Percentiles rank a stretch among this genome's conserved stretches.
Conservation (phyloP, 225 moss, liverwort and hornwort species). For the Thuidium tamariscinum region DNA sequence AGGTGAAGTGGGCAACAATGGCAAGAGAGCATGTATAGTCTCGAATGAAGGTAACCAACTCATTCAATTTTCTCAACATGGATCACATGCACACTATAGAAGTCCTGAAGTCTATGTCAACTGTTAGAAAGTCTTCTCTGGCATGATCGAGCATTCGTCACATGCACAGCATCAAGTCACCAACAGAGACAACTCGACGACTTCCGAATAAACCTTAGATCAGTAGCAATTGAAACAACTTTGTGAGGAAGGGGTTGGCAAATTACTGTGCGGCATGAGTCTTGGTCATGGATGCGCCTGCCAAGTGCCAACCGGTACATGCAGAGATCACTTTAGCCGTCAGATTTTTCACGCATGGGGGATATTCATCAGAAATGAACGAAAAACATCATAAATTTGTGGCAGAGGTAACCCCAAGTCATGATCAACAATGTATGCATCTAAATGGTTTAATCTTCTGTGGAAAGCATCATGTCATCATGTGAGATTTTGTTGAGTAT, state of each 20-base stretch:
- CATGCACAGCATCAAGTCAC: not conserved
- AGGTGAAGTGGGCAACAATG: not conserved
- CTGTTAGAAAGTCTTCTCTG: not conserved
- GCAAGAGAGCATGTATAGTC: not conserved
- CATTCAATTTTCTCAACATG: not conserved
- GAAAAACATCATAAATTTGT: not conserved
- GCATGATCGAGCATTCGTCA: not conserved
- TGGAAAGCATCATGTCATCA: not conserved
- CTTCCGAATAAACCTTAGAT: not conserved
- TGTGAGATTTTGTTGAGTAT: not conserved
- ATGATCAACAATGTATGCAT: not conserved
- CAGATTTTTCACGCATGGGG: not conserved
- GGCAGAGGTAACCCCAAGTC: not conserved
- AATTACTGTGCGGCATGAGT: conserved; percentile 12
- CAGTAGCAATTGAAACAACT: not conserved
- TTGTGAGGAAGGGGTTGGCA: not conserved
- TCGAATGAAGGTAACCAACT: not conserved
- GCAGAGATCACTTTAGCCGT: not conserved
- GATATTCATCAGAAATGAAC: not conserved
- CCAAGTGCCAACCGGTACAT: not conserved
- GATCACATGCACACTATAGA: not conserved
- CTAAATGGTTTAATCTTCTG: not conserved
- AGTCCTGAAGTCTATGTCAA: not conserved
- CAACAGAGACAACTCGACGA: not conserved
- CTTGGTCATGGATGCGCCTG: conserved; percentile 18